These are phyloP conservation scores for Escallonia herrerae DNA, from an alignment of 129 eudicot genomes.

Conservation along the genomic window DNA sequence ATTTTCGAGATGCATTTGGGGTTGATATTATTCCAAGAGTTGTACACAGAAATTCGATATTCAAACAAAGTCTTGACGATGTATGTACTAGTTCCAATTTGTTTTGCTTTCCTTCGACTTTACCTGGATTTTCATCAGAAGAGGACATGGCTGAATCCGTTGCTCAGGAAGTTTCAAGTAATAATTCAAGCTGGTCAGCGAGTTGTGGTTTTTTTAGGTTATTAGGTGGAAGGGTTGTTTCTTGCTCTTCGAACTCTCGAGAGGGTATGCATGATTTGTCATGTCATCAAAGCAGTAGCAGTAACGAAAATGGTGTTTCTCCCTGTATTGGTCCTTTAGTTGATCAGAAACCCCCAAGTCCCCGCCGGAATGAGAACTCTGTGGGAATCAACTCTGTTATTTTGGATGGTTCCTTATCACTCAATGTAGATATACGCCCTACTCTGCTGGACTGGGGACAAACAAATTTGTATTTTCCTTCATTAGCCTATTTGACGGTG, in stretches of 20 bases:
- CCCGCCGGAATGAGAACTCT: slow-evolving; percentile 12
- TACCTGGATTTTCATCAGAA: slow-evolving; percentile 37
- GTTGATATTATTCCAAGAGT: slow-evolving; percentile 17
- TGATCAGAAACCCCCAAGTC: slow-evolving; percentile 11
- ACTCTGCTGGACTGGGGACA: slow-evolving; percentile 70
- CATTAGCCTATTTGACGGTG: slow-evolving; percentile 49
- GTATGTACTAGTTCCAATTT: slow-evolving; percentile 39
- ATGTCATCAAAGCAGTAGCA: slow-evolving; percentile 10
- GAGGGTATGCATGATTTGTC: slow-evolving; percentile 18
- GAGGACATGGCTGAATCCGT: slow-evolving; percentile 19
- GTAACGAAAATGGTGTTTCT: slow-evolving; percentile 28
- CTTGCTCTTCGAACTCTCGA: slow-evolving; percentile 55
- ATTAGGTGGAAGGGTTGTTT: slow-evolving; percentile 34
- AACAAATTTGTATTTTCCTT: slow-evolving; percentile 56
- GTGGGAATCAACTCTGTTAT: slow-evolving; percentile 27
- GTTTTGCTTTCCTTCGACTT: slow-evolving; percentile 75
- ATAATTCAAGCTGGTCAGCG: slow-evolving; percentile 43
- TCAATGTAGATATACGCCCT: slow-evolving; percentile 55
- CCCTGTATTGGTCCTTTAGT: slow-evolving; percentile 29
- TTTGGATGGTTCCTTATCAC: slow-evolving; percentile 43
- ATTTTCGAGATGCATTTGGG: slow-evolving; percentile 27
- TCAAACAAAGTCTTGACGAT: slow-evolving; percentile 30
- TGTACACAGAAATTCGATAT: slow-evolving; percentile 11
- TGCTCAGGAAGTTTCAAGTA: slow-evolving; percentile 23
- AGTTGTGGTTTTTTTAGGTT: slow-evolving; percentile 35